Evolutionary conservation across 129 eudicot genomes (phyloP).

Genomic region (Mikania micrantha): DNA sequence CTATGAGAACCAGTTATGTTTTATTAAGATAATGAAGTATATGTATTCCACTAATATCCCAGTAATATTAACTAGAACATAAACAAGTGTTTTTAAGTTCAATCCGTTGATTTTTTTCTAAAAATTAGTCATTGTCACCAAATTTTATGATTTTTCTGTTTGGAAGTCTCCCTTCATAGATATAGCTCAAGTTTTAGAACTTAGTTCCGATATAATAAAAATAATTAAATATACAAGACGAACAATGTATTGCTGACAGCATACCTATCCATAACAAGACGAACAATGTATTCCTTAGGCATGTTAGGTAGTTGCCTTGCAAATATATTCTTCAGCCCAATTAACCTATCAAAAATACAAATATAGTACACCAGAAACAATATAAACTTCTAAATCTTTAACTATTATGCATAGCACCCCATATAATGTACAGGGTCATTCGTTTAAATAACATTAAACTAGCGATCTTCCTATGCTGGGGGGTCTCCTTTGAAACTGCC

Average conservation of each 20-base stretch:
- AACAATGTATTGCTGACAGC: slow-evolving; percentile 42
- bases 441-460: background rate
- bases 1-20: background rate
- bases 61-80: background rate
- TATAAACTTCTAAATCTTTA: background rate
- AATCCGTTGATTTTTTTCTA: slow-evolving; percentile 5
- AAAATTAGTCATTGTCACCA: background rate
- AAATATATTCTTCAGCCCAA: slow-evolving; percentile 95
- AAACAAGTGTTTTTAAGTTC: background rate
- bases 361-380: background rate
- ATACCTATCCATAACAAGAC: slow-evolving; percentile 97
- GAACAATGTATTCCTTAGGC: slow-evolving; percentile 99
- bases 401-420: background rate
- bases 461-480: slow-evolving; percentile 5
- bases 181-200: background rate
- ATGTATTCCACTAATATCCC: background rate
- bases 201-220: background rate
- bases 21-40: background rate
- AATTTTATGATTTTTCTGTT: background rate
- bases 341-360: slow-evolving; percentile 49
- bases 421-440: background rate
- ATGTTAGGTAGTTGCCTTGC: slow-evolving; percentile 93
- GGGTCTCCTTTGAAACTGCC: too few relatives aligned
- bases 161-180: background rate
- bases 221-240: slow-evolving; percentile 62